Percentiles rank a stretch among this genome's conserved stretches.
phyloP scores from a whole-genome alignment of 768 basidiomycete genomes.

The Pulveroboletus sp. region DNA sequence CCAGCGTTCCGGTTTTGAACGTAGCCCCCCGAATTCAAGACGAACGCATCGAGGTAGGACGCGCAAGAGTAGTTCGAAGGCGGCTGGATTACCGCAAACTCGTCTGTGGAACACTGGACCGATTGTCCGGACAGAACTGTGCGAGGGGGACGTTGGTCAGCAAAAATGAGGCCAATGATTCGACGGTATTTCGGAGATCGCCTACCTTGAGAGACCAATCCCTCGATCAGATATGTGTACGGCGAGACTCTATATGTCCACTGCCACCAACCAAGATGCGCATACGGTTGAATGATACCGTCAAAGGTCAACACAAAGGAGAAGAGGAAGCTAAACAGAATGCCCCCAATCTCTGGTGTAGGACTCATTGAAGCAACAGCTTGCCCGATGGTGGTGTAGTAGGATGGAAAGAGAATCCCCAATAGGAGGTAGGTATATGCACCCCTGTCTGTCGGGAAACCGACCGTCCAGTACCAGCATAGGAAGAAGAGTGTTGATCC shows the following conservation, averaged over 20 bases:
- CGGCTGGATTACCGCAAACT: conserved; percentile 52
- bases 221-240: conserved; percentile 54
- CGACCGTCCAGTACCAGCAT: conserved; percentile 70
- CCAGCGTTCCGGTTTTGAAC: conserved; percentile 38
- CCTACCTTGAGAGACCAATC: conserved; percentile 43
- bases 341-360: conserved; percentile 52
- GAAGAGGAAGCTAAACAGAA: conserved; percentile 56
- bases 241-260: conserved; percentile 65
- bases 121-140: conserved; percentile 43
- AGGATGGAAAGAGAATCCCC: conserved; percentile 51
- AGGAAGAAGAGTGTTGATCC: conserved; percentile 56
- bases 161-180: background rate
- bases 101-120: conserved; percentile 53
- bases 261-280: conserved; percentile 60
- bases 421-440: conserved; percentile 58
- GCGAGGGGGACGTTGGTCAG: background rate
- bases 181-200: background rate
- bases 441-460: conserved; percentile 47
- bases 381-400: conserved; percentile 58
- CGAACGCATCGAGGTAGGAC: conserved; percentile 41
- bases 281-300: conserved; percentile 63
- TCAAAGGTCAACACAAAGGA: conserved; percentile 64
- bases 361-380: conserved; percentile 59
- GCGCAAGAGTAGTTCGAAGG: conserved; percentile 45
- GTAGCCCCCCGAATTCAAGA: conserved; percentile 42